These are phyloP conservation scores for Magnaporthiopsis incrustans DNA, from an alignment of 2,329 filamentous ascomycete genomes.

Conservation along the genomic window DNA sequence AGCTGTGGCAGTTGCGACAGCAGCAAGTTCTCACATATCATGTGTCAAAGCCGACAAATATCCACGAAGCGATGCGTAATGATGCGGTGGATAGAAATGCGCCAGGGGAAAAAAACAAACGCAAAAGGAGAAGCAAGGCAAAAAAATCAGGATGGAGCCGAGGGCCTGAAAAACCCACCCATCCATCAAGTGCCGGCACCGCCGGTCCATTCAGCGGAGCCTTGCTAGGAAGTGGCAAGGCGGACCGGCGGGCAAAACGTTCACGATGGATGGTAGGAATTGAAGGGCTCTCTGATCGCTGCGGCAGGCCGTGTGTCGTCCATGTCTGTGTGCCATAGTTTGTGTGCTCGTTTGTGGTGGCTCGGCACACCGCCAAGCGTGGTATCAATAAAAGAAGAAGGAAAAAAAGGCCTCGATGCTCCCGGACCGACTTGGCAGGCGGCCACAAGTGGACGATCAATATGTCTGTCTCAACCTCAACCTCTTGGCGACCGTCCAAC, in stretches of 20 bases:
- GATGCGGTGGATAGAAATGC: not conserved
- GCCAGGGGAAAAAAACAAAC: too few relatives aligned
- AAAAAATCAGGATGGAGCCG: constrained; percentile 7
- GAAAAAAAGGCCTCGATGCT: not conserved
- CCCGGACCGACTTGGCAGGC: not conserved
- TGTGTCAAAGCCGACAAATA: not conserved
- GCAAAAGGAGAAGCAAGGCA: constrained; percentile 3
- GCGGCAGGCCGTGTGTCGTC: not conserved
- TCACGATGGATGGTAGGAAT: not conserved
- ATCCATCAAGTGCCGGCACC: not conserved
- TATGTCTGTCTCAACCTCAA: not conserved
- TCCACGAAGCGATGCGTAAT: not conserved
- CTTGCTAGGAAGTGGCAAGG: not conserved
- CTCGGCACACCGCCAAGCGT: too few relatives aligned
- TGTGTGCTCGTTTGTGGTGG: not conserved
- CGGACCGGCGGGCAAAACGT: too few relatives aligned
- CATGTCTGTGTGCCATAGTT: not conserved
- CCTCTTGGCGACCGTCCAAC: too few relatives aligned
- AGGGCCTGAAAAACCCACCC: not conserved
- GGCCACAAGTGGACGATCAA: not conserved
- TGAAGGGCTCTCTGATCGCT: not conserved
- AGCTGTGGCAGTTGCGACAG: not conserved
- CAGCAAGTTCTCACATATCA: not conserved
- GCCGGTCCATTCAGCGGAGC: not conserved
- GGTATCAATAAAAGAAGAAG: not conserved